Percentiles rank a stretch among this genome's conserved stretches.
Conservation (phyloP, 208 protist species). For the Wallacemonas sp. region DNA sequence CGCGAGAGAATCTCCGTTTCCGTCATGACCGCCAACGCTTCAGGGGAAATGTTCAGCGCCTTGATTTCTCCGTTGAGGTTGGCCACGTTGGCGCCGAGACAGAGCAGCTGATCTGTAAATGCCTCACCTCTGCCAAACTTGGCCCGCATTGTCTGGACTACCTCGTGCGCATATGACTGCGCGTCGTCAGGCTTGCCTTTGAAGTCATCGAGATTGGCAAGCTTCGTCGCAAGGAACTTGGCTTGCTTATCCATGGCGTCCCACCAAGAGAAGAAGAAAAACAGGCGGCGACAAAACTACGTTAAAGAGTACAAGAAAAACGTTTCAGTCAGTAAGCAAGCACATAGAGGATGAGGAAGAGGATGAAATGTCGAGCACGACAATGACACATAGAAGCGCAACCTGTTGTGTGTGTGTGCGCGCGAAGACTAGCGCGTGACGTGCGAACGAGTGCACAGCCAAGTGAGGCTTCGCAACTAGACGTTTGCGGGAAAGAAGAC, state of each 20-base stretch:
- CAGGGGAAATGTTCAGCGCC: constrained; percentile 30
- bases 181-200: constrained; percentile 30
- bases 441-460: no score
- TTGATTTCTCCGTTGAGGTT: constrained; percentile 69
- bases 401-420: no score
- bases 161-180: constrained; percentile 37
- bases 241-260: constrained; percentile 27
- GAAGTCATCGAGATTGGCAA: constrained; percentile 66
- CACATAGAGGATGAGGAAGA: background rate
- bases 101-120: constrained; percentile 75
- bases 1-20: constrained; percentile 67
- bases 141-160: constrained; percentile 42
- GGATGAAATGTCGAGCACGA: background rate
- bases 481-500: no score
- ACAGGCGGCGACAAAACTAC: no score
- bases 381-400: background rate
- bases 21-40: constrained; percentile 66
- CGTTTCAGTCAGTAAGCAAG: no score
- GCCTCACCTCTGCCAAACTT: constrained; percentile 42
- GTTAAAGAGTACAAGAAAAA: no score
- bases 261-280: no score
- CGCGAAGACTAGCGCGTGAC: no score
- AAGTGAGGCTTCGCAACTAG: no score
- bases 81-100: constrained; percentile 72
- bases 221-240: constrained; percentile 33